These are phyloP conservation scores for Rhizophagus sp. DNA, from an alignment of 192 early-diverging fungal genomes.

Conservation along the genomic window DNA sequence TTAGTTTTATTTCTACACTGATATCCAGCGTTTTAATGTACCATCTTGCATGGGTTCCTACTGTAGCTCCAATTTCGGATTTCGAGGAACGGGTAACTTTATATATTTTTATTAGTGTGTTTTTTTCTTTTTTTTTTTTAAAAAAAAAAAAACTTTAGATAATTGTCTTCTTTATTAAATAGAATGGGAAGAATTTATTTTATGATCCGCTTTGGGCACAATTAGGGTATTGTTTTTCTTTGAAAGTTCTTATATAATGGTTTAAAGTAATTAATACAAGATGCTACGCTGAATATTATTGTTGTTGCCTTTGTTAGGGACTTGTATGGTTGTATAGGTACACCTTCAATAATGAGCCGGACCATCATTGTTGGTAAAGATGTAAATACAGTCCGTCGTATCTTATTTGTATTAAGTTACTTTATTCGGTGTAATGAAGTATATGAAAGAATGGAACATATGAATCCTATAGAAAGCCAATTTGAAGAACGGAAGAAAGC, in stretches of 20 bases:
- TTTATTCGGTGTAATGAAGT: conserved; percentile 64
- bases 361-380: conserved; percentile 55
- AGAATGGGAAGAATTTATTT: conserved; percentile 38
- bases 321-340: conserved; percentile 54
- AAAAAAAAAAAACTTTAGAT: neutral
- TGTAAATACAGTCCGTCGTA: conserved; percentile 47
- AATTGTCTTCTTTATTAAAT: neutral
- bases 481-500: neutral
- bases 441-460: conserved; percentile 41
- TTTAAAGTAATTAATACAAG: neutral
- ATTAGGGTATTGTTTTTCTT: conserved; percentile 38
- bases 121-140: no score
- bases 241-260: neutral
- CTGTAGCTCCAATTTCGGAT: conserved; percentile 49
- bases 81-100: conserved; percentile 37
- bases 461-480: neutral
- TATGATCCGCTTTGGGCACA: conserved; percentile 65
- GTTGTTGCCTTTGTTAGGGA: conserved; percentile 35
- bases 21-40: conserved; percentile 52
- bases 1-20: conserved; percentile 48
- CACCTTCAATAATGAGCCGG: conserved; percentile 47
- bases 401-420: conserved; percentile 55
- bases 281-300: neutral
- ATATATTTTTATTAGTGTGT: neutral
- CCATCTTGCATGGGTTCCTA: conserved; percentile 59